These are phyloP conservation scores for Penicillium alfredii DNA, from an alignment of 495 filamentous ascomycete species.

Conservation along the genomic window DNA sequence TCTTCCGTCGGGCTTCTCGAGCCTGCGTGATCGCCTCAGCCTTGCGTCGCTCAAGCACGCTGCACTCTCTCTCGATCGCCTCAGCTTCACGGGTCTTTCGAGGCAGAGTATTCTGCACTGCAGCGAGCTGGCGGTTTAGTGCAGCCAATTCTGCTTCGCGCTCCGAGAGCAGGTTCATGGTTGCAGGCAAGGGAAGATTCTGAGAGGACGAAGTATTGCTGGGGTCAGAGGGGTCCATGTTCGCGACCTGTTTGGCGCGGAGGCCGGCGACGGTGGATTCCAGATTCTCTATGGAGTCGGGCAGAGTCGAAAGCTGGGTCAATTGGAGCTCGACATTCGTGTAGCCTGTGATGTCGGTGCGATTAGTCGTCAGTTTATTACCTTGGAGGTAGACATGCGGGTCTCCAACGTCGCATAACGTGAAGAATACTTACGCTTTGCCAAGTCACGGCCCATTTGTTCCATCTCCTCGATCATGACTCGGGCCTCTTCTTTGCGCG, in stretches of 20 bases:
- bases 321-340: slow-evolving; percentile 59
- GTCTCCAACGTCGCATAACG: too few relatives aligned
- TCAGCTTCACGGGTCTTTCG: slow-evolving; percentile 67
- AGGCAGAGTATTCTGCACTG: slow-evolving; percentile 59
- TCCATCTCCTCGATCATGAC: slow-evolving; percentile 68
- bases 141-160: slow-evolving; percentile 56
- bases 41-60: slow-evolving; percentile 65
- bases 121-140: slow-evolving; percentile 62
- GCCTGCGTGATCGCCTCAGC: slow-evolving; percentile 62
- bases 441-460: slow-evolving; percentile 55
- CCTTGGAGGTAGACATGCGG: too few relatives aligned
- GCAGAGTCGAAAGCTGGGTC: slow-evolving; percentile 52
- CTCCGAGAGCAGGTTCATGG: slow-evolving; percentile 41
- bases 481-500: slow-evolving; percentile 74
- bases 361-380: too few relatives aligned
- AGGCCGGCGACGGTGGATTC: slow-evolving; percentile 54
- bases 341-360: slow-evolving; percentile 41
- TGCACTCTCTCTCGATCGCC: slow-evolving; percentile 63
- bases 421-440: slow-evolving; percentile 31
- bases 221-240: slow-evolving; percentile 29
- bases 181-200: slow-evolving; percentile 37
- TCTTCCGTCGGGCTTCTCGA: slow-evolving; percentile 72
- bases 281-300: slow-evolving; percentile 55
- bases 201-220: slow-evolving; percentile 27
- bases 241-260: slow-evolving; percentile 38